Conservation (phyloP, 108 stramenopile genomes). For the Pseudonitzschia multiseries region DNA sequence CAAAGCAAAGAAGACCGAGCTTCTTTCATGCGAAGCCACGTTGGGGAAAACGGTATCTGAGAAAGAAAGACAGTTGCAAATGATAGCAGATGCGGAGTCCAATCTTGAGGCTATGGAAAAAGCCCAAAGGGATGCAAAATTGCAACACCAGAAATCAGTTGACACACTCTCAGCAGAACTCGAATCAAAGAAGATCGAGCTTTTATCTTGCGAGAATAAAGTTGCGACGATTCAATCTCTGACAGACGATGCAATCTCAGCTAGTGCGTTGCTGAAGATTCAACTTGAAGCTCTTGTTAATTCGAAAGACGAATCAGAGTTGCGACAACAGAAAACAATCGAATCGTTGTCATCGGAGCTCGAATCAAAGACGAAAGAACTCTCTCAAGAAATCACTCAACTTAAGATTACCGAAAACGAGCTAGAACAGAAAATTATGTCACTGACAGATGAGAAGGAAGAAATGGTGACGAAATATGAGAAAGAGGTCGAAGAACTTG, state of each 20-base stretch:
- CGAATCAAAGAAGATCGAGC: background rate
- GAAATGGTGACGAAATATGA: background rate
- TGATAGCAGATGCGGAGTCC: background rate
- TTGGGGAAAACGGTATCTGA: background rate
- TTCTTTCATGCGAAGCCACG: background rate
- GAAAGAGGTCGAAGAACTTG: background rate
- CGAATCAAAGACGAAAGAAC: background rate
- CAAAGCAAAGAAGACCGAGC: background rate
- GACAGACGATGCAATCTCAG: background rate
- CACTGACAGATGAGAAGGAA: background rate
- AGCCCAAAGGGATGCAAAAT: background rate
- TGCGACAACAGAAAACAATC: background rate
- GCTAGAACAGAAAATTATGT: background rate
- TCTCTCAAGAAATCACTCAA: background rate
- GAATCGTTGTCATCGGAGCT: background rate
- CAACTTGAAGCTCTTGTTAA: background rate
- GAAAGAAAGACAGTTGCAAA: background rate
- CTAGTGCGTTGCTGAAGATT: background rate
- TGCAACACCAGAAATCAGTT: slow-evolving; percentile 7
- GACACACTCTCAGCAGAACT: slow-evolving; percentile 3
- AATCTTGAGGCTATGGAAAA: background rate
- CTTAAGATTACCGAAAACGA: background rate
- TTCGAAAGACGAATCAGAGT: background rate
- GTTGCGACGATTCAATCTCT: background rate
- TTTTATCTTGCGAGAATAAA: background rate